Evolutionary conservation across 202 grass and related monocot genomes (phyloP), one percentile per base, ranked within the genome.

Genomic region (Miscanthus sacchariflorus): DNA sequence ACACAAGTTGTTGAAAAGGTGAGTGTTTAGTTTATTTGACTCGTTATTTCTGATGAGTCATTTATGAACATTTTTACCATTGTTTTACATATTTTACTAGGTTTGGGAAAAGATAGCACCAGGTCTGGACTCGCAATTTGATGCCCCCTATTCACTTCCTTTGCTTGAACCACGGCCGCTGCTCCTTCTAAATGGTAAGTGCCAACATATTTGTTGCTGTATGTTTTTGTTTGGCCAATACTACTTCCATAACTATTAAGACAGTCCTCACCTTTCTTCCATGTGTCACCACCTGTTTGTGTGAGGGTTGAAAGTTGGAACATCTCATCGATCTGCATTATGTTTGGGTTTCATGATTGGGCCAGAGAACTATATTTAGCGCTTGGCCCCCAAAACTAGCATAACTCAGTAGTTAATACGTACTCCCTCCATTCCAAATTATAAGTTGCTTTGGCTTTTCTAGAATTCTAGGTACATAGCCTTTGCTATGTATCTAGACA

Each of bases 71-170:
- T 21, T n/a, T 58, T 87, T 50, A 74, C 44, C 5, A 44, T 66
- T 81, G 46, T 84, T 24, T 68, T 80, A 49, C 61, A 72, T 76
- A 50, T 33, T 84, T 68, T 81, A 23, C 70, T 71, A 98, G 96
- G 96, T 94, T 77, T 98, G 96, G 96, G 90, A 91, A 87, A 93
- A 86, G 84, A 98, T 98, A 82, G 93, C 96, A 54, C 96, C 96
- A 40, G 93, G 92, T 88, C 44, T 98, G 65, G 88, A 77, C 79
- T 88, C 79, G 21, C 84, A 90, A 78, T 95, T 95, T 85, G 96
- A 98, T 80, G 87, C 90, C 59, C 91, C 90, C 70, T 81, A 80
- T 59, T 87, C 96, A 36, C 33, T 98, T 78, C 95, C 93, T 81
- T 61, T 76, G 23, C 86, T 95, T 54, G 90, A 84, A 68, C 93